These are phyloP conservation scores for Leptodontidium sp. DNA, from an alignment of 2,329 filamentous ascomycete species.

Conservation along the genomic window DNA sequence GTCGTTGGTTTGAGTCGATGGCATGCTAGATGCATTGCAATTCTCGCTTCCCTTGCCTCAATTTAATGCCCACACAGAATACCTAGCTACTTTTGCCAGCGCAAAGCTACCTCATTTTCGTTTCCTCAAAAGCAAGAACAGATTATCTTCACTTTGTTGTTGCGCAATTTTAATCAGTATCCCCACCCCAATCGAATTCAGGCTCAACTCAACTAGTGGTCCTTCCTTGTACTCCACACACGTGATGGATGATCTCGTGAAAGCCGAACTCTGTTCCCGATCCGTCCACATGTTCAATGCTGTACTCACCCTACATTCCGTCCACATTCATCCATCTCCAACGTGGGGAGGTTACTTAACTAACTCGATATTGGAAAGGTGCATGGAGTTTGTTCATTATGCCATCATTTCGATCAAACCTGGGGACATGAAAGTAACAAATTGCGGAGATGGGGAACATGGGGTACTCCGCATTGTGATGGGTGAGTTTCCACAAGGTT, in stretches of 20 bases:
- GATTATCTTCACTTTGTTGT: no score
- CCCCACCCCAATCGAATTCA: no score
- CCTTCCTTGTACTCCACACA: no score
- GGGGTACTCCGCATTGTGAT: conserved; percentile 5
- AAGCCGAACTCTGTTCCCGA: background rate
- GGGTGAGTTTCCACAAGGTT: background rate
- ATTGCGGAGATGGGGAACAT: conserved; percentile 1
- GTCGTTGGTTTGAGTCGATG: no score
- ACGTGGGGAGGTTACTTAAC: background rate
- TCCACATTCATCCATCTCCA: background rate
- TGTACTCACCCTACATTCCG: background rate
- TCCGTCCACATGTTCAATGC: background rate
- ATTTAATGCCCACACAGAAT: background rate
- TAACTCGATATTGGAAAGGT: background rate
- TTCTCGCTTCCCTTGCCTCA: conserved; percentile 5
- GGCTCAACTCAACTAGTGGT: no score
- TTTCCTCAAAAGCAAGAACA: no score
- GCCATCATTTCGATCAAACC: background rate
- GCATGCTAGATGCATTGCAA: background rate
- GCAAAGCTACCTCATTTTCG: no score
- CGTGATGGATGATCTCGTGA: background rate
- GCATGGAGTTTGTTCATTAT: background rate
- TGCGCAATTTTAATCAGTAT: no score
- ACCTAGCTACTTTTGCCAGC: no score
- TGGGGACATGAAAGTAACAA: background rate